phyloP scores from a whole-genome alignment of 148 eudicot species.

The Fagopyrum tataricum region DNA sequence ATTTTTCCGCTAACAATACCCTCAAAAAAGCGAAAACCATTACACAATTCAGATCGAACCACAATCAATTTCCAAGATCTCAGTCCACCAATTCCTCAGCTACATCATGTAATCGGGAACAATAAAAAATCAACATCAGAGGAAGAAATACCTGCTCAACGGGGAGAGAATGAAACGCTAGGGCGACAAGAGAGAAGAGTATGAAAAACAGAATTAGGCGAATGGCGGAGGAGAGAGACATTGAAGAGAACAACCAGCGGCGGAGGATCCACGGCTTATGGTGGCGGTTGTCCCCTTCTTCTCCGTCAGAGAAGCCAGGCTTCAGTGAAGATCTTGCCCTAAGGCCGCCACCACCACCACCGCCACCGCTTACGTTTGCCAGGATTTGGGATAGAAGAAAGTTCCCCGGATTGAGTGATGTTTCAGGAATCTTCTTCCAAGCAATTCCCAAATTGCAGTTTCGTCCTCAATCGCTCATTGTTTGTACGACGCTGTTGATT shows the following conservation, averaged over 20 bases:
- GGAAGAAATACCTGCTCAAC: constrained; percentile 46
- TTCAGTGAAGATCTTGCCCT: constrained; percentile 45
- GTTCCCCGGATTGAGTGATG: constrained; percentile 10
- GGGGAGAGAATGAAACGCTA: constrained; percentile 65
- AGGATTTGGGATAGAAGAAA: constrained; percentile 16
- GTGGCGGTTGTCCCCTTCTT: constrained; percentile 30
- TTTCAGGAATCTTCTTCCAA: background rate
- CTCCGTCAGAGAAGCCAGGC: constrained; percentile 23
- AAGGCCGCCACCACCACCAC: constrained; percentile 25
- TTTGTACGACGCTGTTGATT: background rate
- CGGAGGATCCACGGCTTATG: constrained; percentile 46
- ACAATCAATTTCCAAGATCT: background rate
- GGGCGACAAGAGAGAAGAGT: constrained; percentile 27
- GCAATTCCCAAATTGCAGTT: background rate
- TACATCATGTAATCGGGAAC: background rate
- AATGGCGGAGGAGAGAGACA: constrained; percentile 23
- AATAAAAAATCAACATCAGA: background rate
- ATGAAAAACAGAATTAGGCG: constrained; percentile 31
- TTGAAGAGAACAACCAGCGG: constrained; percentile 31
- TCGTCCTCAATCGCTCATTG: background rate
- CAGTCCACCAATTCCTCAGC: background rate
- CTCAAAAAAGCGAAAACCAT: background rate
- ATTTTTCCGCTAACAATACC: background rate
- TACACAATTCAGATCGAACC: background rate
- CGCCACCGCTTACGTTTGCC: constrained; percentile 27